These are phyloP conservation scores for Ascochyta fabae DNA, from an alignment of 2,329 filamentous ascomycete genomes.

Conservation along the genomic window DNA sequence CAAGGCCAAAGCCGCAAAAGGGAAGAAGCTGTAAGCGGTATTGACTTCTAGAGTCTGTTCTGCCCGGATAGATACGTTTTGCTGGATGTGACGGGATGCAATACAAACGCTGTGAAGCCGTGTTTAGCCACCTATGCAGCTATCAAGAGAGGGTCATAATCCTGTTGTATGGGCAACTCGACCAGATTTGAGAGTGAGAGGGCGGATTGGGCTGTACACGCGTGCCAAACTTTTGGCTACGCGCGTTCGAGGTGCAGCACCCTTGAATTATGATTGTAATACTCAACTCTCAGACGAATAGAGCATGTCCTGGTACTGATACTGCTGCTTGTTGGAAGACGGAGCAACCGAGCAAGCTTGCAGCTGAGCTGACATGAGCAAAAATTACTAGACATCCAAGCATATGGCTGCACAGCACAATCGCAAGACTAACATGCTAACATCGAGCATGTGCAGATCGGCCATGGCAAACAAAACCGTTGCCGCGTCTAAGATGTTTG, in stretches of 20 bases:
- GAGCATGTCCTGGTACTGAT: neutral
- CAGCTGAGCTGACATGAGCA: conserved; percentile 4
- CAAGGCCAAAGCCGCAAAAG: conserved; percentile 28
- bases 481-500: too few species aligned
- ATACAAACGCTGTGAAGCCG: neutral
- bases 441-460: too few species aligned
- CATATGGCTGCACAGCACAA: neutral
- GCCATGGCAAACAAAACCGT: too few species aligned
- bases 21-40: conserved; percentile 6
- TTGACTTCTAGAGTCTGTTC: neutral
- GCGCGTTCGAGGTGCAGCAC: neutral
- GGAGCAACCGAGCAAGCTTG: neutral
- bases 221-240: too few species aligned
- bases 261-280: neutral
- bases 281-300: neutral
- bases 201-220: too few species aligned
- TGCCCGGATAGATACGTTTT: neutral
- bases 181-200: too few species aligned
- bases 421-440: neutral
- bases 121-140: neutral
- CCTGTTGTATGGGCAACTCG: neutral
- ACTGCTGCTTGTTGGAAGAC: neutral
- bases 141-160: too few species aligned
- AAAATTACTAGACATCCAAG: too few species aligned
- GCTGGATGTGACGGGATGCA: neutral